A percentile compares a stretch with the other conserved stretches of the same genome.
phyloP scores from a whole-genome alignment of 2,329 filamentous ascomycete species.

The Thielaviopsis populi region DNA sequence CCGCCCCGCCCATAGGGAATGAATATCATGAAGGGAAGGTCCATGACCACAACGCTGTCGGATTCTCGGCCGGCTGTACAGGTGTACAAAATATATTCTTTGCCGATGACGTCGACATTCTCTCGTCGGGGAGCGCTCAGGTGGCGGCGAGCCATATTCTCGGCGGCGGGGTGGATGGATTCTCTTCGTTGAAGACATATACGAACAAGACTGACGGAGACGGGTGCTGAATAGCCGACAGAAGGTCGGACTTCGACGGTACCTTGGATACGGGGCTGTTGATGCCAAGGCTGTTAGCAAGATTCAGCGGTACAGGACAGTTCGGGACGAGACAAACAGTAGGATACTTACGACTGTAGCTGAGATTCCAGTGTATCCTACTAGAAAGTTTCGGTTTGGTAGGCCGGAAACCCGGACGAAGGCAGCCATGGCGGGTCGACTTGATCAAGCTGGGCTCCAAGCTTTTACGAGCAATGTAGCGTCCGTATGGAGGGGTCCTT shows the following conservation, averaged over 20 bases:
- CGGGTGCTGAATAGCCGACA: slow-evolving; percentile 72
- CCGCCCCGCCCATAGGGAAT: slow-evolving; percentile 83
- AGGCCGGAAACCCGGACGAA: slow-evolving; percentile 94
- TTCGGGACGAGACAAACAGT: background rate
- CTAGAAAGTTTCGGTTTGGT: slow-evolving; percentile 90
- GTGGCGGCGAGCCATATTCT: slow-evolving; percentile 85
- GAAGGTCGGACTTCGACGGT: slow-evolving; percentile 91
- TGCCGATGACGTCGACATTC: slow-evolving; percentile 81
- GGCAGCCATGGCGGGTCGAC: slow-evolving; percentile 40
- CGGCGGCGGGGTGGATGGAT: slow-evolving; percentile 90
- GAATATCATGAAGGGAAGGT: slow-evolving; percentile 91
- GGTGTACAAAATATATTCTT: slow-evolving; percentile 83
- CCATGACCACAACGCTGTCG: slow-evolving; percentile 87
- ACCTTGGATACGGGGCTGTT: slow-evolving; percentile 85
- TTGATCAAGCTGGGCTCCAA: background rate
- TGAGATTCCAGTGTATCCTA: slow-evolving; percentile 95
- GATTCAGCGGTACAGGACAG: background rate
- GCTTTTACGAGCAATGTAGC: background rate
- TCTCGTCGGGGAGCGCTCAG: slow-evolving; percentile 82
- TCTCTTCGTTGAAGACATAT: slow-evolving; percentile 88
- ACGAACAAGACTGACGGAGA: slow-evolving; percentile 80
- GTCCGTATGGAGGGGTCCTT: background rate
- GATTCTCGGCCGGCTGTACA: slow-evolving; percentile 71
- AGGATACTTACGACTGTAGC: slow-evolving; percentile 68
- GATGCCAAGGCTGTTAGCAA: background rate